These are phyloP conservation scores for Candida succiphila DNA, from an alignment of 805 yeast genomes.

Conservation along the genomic window DNA sequence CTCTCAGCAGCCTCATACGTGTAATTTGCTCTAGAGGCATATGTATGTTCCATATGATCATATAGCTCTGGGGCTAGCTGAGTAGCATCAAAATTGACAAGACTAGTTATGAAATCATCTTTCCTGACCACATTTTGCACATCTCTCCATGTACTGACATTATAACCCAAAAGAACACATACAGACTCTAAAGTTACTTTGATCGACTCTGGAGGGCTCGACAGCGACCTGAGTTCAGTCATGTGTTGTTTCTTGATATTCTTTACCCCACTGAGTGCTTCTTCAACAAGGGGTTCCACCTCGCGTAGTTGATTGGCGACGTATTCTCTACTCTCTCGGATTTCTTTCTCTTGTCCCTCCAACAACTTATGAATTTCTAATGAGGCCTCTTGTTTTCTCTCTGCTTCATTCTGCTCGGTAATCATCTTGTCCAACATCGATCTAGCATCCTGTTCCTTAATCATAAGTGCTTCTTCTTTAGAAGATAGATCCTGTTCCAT, in stretches of 20 bases:
- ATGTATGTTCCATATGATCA: conserved; percentile 44
- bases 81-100: conserved; percentile 60
- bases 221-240: conserved; percentile 82
- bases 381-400: conserved; percentile 80
- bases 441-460: conserved; percentile 62
- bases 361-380: conserved; percentile 64
- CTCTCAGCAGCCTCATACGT: conserved; percentile 68
- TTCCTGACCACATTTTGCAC: conserved; percentile 71
- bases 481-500: conserved; percentile 42
- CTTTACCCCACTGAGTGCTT: conserved; percentile 84
- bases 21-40: conserved; percentile 53
- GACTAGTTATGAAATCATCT: conserved; percentile 80
- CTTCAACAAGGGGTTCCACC: conserved; percentile 78
- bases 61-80: conserved; percentile 48
- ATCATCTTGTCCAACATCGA: conserved; percentile 67
- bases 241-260: conserved; percentile 88
- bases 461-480: conserved; percentile 38
- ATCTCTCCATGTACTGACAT: conserved; percentile 64
- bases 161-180: conserved; percentile 69
- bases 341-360: conserved; percentile 52
- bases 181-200: conserved; percentile 83
- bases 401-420: conserved; percentile 84
- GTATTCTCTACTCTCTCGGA: conserved; percentile 37
- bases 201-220: conserved; percentile 83
- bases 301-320: conserved; percentile 59